phyloP scores from a whole-genome alignment of 1,284 basidiomycete species.

The Gymnopus androsaceus region DNA sequence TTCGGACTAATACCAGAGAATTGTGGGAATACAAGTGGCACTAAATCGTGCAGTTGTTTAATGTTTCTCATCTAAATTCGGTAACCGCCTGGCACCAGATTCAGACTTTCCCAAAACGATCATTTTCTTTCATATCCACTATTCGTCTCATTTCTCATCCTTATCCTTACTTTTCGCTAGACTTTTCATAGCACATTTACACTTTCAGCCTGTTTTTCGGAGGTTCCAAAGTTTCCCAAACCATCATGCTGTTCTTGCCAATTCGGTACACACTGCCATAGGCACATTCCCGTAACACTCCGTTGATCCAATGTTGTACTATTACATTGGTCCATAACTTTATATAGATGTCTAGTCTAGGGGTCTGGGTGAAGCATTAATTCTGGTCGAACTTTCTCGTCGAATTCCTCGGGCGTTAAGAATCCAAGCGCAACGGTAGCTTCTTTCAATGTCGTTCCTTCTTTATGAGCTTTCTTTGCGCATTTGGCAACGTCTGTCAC shows the following conservation, averaged over 20 bases:
- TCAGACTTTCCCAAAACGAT: neutral
- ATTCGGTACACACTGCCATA: neutral
- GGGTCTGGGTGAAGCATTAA: slow-evolving; percentile 78
- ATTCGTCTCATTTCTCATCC: neutral
- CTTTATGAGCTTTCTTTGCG: slow-evolving; percentile 99
- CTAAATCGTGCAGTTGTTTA: too few species aligned
- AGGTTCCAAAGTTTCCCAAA: neutral
- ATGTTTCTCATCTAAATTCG: too few species aligned
- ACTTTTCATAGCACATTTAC: neutral
- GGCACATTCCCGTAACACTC: neutral
- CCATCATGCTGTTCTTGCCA: neutral
- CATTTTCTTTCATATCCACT: neutral
- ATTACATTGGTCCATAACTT: slow-evolving; percentile 1
- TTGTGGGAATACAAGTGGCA: too few species aligned
- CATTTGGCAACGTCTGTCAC: slow-evolving; percentile 90
- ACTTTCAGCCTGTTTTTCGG: neutral
- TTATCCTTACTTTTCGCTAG: neutral
- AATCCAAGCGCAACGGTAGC: slow-evolving; percentile 88
- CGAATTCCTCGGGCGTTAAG: slow-evolving; percentile 91
- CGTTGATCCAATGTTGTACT: slow-evolving; percentile 1
- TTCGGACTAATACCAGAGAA: too few species aligned
- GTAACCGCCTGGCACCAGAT: too few species aligned
- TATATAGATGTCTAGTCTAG: slow-evolving; percentile 23
- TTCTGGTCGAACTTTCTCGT: slow-evolving; percentile 94
- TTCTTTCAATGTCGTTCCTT: slow-evolving; percentile 95